A percentile compares a stretch with the other conserved stretches of the same genome.
phyloP scores from a whole-genome alignment of 2,329 filamentous ascomycete species.

The Colletotrichum musae region DNA sequence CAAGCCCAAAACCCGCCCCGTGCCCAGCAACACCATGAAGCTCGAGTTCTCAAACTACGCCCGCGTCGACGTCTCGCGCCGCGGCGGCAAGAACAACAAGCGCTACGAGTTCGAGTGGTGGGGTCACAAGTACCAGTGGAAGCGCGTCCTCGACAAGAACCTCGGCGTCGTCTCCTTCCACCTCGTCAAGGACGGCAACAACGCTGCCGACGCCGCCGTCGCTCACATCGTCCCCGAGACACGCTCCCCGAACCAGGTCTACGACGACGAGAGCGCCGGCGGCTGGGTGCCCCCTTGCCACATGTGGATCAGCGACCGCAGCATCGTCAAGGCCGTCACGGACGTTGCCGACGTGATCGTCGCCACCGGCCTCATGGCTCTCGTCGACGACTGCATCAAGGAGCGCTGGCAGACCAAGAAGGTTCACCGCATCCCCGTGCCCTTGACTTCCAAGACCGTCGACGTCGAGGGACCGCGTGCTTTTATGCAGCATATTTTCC shows the following conservation, averaged over 20 bases:
- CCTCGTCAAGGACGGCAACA: constrained; percentile 76
- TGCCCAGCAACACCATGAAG: constrained; percentile 84
- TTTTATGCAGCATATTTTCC: constrained; percentile 58
- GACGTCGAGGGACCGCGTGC: constrained; percentile 51
- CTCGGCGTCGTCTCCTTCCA: constrained; percentile 82
- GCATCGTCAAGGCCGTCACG: constrained; percentile 76
- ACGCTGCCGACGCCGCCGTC: constrained; percentile 65
- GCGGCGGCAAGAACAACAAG: constrained; percentile 76
- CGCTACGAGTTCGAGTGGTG: constrained; percentile 95
- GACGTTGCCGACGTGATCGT: constrained; percentile 93
- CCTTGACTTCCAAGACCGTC: constrained; percentile 50
- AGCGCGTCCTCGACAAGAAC: constrained; percentile 78
- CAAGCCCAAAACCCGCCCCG: constrained; percentile 53
- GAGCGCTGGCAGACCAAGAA: constrained; percentile 75
- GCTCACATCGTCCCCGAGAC: constrained; percentile 90
- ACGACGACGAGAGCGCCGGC: constrained; percentile 81
- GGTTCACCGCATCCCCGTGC: constrained; percentile 54
- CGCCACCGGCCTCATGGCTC: constrained; percentile 87
- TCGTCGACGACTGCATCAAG: constrained; percentile 94
- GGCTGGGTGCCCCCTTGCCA: constrained; percentile 93
- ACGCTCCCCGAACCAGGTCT: constrained; percentile 78
- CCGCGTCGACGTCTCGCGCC: constrained; percentile 84
- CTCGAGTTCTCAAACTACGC: constrained; percentile 99
- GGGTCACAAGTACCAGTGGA: constrained; percentile 90
- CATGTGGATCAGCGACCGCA: constrained; percentile 88